Evolutionary conservation across 305 asterid genomes (phyloP).

Genomic region (Rubia balearica): DNA sequence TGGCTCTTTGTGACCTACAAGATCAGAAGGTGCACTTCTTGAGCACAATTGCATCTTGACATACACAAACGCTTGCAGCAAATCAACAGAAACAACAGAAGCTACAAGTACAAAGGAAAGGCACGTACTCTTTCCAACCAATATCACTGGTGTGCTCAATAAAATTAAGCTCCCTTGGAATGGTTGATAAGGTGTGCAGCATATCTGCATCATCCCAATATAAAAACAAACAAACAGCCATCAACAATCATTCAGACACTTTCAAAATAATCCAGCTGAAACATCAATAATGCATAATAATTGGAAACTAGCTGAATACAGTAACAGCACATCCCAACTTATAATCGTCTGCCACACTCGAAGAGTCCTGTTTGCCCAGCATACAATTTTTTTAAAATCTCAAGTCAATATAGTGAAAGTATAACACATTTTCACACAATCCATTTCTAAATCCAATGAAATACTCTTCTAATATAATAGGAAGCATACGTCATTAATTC

Average conservation of each 20-base stretch:
- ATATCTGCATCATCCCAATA: slow-evolving; percentile 31
- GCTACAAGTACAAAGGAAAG: slow-evolving; percentile 2
- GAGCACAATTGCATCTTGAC: background rate
- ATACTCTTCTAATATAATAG: background rate
- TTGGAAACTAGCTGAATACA: background rate
- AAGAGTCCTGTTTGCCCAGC: background rate
- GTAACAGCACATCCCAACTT: background rate
- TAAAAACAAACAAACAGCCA: background rate
- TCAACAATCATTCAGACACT: background rate
- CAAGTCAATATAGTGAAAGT: background rate
- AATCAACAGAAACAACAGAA: background rate
- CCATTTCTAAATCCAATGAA: background rate
- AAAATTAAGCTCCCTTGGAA: slow-evolving; percentile 59
- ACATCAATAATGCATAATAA: background rate
- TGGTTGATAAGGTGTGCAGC: slow-evolving; percentile 45
- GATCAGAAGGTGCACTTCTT: slow-evolving; percentile 9
- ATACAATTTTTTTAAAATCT: too few relatives aligned
- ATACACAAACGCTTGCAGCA: background rate
- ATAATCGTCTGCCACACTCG: background rate
- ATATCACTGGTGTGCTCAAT: slow-evolving; percentile 72
- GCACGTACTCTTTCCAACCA: slow-evolving; percentile 70
- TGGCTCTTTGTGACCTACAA: slow-evolving; percentile 52
- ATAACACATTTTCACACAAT: background rate
- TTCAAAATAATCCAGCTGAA: background rate
- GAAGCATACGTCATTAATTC: background rate